Evolutionary conservation across 2,329 filamentous ascomycete genomes (phyloP).

Genomic region (Penicillium fuscoglaucum): DNA sequence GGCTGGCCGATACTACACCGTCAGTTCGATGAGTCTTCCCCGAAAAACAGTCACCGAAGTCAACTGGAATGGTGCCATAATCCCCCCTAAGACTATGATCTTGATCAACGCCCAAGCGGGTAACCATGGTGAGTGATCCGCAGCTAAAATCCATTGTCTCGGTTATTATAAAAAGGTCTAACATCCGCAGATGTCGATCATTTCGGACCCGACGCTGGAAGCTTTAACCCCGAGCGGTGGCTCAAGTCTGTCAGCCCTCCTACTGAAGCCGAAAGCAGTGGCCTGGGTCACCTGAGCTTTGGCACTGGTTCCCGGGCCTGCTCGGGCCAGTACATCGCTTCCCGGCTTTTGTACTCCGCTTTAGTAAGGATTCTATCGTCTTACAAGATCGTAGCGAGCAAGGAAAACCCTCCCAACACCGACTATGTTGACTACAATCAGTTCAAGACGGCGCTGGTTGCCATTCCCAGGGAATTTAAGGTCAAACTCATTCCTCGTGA

Average conservation of each 20-base stretch:
- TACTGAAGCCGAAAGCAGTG: slow-evolving; percentile 47
- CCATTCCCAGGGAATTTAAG: slow-evolving; percentile 61
- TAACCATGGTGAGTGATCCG: slow-evolving; percentile 51
- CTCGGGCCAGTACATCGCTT: slow-evolving; percentile 58
- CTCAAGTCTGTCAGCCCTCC: slow-evolving; percentile 46
- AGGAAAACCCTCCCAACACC: slow-evolving; percentile 58
- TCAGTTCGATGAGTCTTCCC: slow-evolving; percentile 71
- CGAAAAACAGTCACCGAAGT: slow-evolving; percentile 67
- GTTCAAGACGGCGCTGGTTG: slow-evolving; percentile 60
- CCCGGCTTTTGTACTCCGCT: slow-evolving; percentile 57
- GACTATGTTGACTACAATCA: slow-evolving; percentile 64
- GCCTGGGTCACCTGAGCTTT: slow-evolving; percentile 58
- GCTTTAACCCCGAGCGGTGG: slow-evolving; percentile 67
- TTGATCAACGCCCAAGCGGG: slow-evolving; percentile 74
- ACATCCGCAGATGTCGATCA: slow-evolving; percentile 55
- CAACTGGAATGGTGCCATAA: slow-evolving; percentile 62
- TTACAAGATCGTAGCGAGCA: slow-evolving; percentile 53
- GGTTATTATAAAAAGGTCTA: background rate
- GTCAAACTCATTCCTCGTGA: slow-evolving; percentile 57
- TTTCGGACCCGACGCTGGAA: slow-evolving; percentile 56
- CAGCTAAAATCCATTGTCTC: background rate
- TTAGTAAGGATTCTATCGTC: slow-evolving; percentile 56
- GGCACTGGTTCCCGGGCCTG: slow-evolving; percentile 61
- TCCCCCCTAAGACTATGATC: slow-evolving; percentile 72
- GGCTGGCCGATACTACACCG: slow-evolving; percentile 70